Percentiles rank a stretch among this genome's conserved stretches.
These are phyloP conservation scores for Metroxylon sagu DNA, from an alignment of 176 grass and related monocot species.

Conservation along the genomic window DNA sequence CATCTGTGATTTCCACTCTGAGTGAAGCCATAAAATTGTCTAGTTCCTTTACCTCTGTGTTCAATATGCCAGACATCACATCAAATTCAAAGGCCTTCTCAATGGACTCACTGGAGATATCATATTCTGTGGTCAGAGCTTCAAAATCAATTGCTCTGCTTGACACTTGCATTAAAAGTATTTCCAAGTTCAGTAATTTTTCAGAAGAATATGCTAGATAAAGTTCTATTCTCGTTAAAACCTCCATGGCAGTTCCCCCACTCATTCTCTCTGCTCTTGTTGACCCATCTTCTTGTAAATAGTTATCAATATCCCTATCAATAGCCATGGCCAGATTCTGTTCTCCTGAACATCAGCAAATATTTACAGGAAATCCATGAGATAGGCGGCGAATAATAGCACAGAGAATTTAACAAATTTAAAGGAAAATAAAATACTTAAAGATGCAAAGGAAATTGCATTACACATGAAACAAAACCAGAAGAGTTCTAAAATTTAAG, in stretches of 20 bases:
- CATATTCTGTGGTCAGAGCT: conserved; percentile 31
- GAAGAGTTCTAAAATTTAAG: no score
- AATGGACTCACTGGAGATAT: conserved; percentile 35
- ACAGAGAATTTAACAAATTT: no score
- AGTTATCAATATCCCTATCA: no score
- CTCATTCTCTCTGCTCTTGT: no score
- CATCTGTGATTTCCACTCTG: conserved; percentile 48
- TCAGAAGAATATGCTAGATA: conserved; percentile 72
- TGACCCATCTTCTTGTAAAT: no score
- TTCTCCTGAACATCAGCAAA: no score
- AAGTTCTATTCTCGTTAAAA: conserved; percentile 48
- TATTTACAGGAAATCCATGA: no score
- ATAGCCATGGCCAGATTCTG: no score
- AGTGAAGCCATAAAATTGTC: conserved; percentile 52
- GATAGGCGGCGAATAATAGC: no score
- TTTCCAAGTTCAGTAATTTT: conserved; percentile 80
- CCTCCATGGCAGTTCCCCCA: conserved; percentile 18
- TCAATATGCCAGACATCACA: conserved; percentile 45
- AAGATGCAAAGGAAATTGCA: no score
- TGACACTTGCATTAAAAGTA: conserved; percentile 77
- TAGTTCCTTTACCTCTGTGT: conserved; percentile 68
- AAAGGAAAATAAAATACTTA: no score
- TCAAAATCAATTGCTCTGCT: conserved; percentile 47
- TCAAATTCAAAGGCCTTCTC: conserved; percentile 64
- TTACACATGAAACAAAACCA: no score